Evolutionary conservation across 1,284 basidiomycete species (phyloP), one percentile per base, ranked within the genome.

Genomic region (Apiotrichum brassicae): DNA sequence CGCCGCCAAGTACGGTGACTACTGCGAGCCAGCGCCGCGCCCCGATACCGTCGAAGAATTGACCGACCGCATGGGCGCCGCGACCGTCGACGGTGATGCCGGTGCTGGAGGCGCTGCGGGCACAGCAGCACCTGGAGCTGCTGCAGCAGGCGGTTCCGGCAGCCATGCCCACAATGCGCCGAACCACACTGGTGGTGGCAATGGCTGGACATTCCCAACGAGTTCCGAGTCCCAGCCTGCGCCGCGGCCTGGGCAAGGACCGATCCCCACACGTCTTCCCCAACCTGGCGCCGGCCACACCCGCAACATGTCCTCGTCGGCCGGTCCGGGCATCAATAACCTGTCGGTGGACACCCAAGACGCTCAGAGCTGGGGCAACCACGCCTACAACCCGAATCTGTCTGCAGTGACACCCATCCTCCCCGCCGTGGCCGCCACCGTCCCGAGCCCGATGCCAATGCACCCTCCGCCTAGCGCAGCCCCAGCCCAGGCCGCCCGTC

Each of bases 1-100:
- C 50, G 80, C 87, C 8, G 78, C 87, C 20, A 87, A 89, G 64
- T 83, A 88, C 1, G 94, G 94, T 8, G 94, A 99, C 66, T 82
- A 86, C 51, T 67, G 62, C 83, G 92, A 87, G 67, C 87, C 83
- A 68, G 88, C 88, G 14, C 46, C 59, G 20, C 46, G 62, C 13
- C 44, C 48, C 24, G 61, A 63, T 23, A 52, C 51, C 6, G 28
- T 88, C 84, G 60, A 87, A 75, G 60, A 87, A 83, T 81, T 74
- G 86, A 48, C 75, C 65, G 42, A 88, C 43, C 18, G 64, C 14
- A 48, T 72, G 49, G 40, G 12, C 13, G 33, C 33, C 7, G 16
- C 33, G 33, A 34, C 12, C 16, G n/a, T 34, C 6, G 33, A 18
- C 33, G 62, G 60, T 12, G 66, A 62, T 16, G 54, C 69, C 28